Conservation (phyloP, 345 rosid genomes). For the Eucalyptus cladocalyx region DNA sequence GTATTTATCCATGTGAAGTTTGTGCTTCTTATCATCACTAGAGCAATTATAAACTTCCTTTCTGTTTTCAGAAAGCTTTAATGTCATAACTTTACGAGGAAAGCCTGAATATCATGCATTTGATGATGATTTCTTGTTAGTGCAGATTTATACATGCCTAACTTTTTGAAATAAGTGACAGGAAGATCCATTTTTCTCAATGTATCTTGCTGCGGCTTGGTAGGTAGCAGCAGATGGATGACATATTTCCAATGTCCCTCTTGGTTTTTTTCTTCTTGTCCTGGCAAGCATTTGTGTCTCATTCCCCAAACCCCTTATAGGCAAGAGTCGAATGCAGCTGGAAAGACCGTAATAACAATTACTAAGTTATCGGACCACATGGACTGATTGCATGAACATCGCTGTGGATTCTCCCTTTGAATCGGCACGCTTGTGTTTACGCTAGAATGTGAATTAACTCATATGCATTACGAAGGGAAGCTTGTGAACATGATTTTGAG, state of each 20-base stretch:
- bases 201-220: not conserved
- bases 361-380: not conserved
- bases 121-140: not conserved
- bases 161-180: not conserved
- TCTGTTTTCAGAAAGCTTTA: not conserved
- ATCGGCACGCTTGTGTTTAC: not conserved
- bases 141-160: not conserved
- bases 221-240: not conserved
- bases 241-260: not conserved
- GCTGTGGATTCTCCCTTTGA: not conserved
- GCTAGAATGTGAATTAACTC: not conserved
- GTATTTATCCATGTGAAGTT: not conserved
- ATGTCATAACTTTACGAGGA: not conserved
- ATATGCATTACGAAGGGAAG: not conserved
- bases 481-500: not conserved
- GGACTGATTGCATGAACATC: not conserved
- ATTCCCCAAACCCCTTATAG: not conserved
- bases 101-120: not conserved
- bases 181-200: not conserved
- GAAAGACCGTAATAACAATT: not conserved
- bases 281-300: not conserved
- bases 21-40: not conserved
- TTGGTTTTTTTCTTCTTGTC: not conserved
- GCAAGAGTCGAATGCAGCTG: not conserved
- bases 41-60: not conserved